Base-by-base conservation (phyloP, 306 rosid species). In the Dalbergia cultrata region DNA sequence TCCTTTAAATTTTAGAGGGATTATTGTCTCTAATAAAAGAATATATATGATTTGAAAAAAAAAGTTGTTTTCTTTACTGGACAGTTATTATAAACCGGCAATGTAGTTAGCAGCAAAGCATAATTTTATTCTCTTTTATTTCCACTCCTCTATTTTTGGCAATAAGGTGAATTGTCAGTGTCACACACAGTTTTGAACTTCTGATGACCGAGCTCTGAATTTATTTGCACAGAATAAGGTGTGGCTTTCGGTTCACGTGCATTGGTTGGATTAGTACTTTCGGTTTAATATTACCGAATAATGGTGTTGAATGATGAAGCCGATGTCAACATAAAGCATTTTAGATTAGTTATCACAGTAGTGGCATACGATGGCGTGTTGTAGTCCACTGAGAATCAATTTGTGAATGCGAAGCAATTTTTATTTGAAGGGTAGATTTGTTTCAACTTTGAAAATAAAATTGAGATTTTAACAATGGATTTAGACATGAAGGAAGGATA, bases 181-280 rank as follows among this genome's bases (percentile, higher is more conserved):
- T 26, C 31, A 26, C 31, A 26, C 31, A 26, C 31, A 26, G 31
- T 26, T 26, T 26, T 26, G 31, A 67, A 67, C 2, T 19, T 54
- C 4, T 54, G 13, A 70, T 17, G 19, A 70, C 13, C 39, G 12
- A n/a, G 21, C 35, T 52, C 56, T 72, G 10, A 76, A 33, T 49
- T 76, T 76, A 61, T 63, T 18, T 12, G 34, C 60, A 13, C 52
- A 63, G 16, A 34, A 77, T 67, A 37, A 21, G 6, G 14, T 16
- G 11, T 14, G 5, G 17, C 57, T 44, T 57, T 57, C 69, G 17
- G 49, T 43, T 21, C 69, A 22, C 68, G 54, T 35, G 67, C 18
- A 77, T 39, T 12, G 43, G 26, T 77, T 77, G 67, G 33, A 54
- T 34, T 67, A 53, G 54, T 8, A 67, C 81, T 66, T 65, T 76